A percentile compares a stretch with the other conserved stretches of the same genome.
These are phyloP conservation scores for Sugiyamaella americana DNA, from an alignment of 805 yeast species.

Conservation along the genomic window DNA sequence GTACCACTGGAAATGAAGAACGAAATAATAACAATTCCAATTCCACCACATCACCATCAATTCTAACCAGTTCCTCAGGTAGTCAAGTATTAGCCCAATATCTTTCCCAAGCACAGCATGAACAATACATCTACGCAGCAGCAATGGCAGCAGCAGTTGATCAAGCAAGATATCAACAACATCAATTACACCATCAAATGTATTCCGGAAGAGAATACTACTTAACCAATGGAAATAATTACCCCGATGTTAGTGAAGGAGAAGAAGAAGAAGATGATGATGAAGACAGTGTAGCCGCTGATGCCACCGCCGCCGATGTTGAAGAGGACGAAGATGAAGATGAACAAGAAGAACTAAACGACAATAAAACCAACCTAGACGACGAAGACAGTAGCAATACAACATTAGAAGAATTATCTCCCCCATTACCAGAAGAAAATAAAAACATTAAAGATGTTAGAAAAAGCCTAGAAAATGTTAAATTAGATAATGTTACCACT, in stretches of 20 bases:
- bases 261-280: neutral
- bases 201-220: constrained; percentile 1
- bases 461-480: neutral
- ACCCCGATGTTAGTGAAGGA: constrained; percentile 3
- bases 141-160: constrained; percentile 21
- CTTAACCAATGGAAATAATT: neutral
- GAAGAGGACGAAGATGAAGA: constrained; percentile 1
- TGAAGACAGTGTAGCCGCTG: neutral
- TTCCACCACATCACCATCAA: neutral
- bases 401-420: neutral
- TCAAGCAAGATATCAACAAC: constrained; percentile 6
- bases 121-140: constrained; percentile 29
- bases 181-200: constrained; percentile 5
- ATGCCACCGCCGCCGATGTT: neutral
- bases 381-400: neutral
- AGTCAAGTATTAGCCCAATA: constrained; percentile 76
- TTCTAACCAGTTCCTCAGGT: constrained; percentile 39
- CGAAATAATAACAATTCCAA: neutral
- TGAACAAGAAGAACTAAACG: constrained; percentile 1
- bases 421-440: neutral
- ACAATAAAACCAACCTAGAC: neutral
- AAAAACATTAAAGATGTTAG: neutral
- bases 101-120: constrained; percentile 65
- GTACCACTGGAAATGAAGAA: neutral
- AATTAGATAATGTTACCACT: neutral